phyloP scores from a whole-genome alignment of 345 rosid species.

The Mallotus nudiflorus region DNA sequence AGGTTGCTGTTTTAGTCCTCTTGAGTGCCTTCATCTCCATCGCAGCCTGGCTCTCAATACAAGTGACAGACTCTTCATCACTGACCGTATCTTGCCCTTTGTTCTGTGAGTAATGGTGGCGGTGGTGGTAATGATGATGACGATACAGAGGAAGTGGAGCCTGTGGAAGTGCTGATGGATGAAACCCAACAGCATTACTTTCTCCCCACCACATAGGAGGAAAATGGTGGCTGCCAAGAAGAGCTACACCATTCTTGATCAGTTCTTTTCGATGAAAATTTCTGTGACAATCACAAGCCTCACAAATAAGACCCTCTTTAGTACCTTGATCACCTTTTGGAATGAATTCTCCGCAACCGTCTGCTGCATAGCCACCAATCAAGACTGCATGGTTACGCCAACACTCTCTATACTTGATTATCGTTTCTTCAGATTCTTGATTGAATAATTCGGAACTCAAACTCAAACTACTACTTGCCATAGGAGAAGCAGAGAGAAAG shows the following conservation, averaged over 20 bases:
- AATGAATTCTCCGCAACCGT: slow-evolving; percentile 10
- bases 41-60: background rate
- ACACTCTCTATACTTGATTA: slow-evolving; percentile 7
- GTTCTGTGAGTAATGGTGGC: background rate
- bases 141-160: background rate
- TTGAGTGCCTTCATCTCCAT: background rate
- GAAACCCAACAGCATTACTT: background rate
- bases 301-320: slow-evolving; percentile 11
- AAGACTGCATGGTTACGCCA: slow-evolving; percentile 1
- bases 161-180: background rate
- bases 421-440: slow-evolving; percentile 11
- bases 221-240: slow-evolving; percentile 1
- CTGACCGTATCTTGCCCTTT: too few relatives aligned
- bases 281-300: slow-evolving; percentile 14
- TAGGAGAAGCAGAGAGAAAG: background rate
- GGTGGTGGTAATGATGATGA: background rate
- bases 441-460: background rate
- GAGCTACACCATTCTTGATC: background rate
- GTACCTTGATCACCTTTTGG: slow-evolving; percentile 7
- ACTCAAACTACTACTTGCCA: background rate
- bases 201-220: background rate
- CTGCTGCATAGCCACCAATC: slow-evolving; percentile 9
- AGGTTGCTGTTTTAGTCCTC: background rate
- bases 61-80: slow-evolving; percentile 3
- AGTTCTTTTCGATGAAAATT: slow-evolving; percentile 9